These are phyloP conservation scores for Paracorniculantispora psalliotae DNA, from an alignment of 2,329 filamentous ascomycete species.

Conservation along the genomic window DNA sequence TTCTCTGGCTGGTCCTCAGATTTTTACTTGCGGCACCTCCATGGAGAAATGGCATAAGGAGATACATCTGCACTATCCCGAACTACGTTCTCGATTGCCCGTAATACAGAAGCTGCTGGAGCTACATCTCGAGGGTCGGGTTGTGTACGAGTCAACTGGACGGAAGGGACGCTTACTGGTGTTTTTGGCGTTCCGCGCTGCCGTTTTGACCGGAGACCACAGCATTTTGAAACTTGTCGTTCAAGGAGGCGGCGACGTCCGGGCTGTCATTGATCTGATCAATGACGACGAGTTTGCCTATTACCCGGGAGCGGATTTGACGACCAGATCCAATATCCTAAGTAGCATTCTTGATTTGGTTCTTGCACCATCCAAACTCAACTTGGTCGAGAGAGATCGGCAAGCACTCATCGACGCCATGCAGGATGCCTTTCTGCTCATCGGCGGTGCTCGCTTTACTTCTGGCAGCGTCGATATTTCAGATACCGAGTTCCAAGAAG, in stretches of 20 bases:
- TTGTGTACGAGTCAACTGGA: background rate
- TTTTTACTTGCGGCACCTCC: constrained; percentile 15
- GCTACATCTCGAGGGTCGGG: background rate
- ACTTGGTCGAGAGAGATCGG: background rate
- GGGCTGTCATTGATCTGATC: constrained; percentile 17
- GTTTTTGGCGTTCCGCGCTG: constrained; percentile 23
- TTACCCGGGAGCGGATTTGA: background rate
- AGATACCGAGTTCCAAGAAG: constrained; percentile 19
- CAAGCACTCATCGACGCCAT: constrained; percentile 3
- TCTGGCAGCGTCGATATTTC: constrained; percentile 11
- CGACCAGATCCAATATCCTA: background rate
- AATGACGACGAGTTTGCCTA: constrained; percentile 2
- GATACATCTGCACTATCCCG: constrained; percentile 11
- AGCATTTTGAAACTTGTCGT: constrained; percentile 21
- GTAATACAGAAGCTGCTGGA: constrained; percentile 21
- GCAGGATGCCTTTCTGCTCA: background rate
- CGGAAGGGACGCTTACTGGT: constrained; percentile 14
- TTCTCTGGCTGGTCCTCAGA: constrained; percentile 28
- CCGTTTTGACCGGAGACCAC: constrained; percentile 21
- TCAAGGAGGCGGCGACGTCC: constrained; percentile 15
- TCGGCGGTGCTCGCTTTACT: background rate
- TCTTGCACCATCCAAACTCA: constrained; percentile 8
- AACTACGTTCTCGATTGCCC: background rate
- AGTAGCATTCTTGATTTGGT: constrained; percentile 9
- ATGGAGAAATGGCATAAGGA: constrained; percentile 17